phyloP scores from a whole-genome alignment of 768 basidiomycete species.

The Suillus hirtellus region DNA sequence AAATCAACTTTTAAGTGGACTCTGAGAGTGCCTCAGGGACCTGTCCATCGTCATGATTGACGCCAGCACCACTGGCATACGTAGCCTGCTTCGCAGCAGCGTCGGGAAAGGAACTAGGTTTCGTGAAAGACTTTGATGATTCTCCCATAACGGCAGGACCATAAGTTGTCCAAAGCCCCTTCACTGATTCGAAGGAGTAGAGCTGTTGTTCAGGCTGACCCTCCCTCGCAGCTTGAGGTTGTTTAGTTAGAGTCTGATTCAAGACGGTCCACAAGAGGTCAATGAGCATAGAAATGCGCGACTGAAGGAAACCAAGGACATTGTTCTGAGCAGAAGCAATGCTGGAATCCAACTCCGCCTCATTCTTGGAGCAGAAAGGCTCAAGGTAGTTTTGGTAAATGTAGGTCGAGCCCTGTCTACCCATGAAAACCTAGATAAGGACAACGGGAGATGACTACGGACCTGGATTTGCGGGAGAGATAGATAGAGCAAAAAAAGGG shows the following conservation, averaged over 20 bases:
- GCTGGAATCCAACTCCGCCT: conserved; percentile 58
- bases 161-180: conserved; percentile 43
- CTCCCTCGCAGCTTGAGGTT: conserved; percentile 26
- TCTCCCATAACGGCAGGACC: conserved; percentile 40
- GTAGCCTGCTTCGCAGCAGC: conserved; percentile 16
- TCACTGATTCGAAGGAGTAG: conserved; percentile 33
- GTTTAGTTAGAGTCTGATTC: conserved; percentile 40
- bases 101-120: conserved; percentile 7
- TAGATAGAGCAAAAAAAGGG: conserved; percentile 65
- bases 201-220: conserved; percentile 18
- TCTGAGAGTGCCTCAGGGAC: conserved; percentile 1
- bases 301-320: conserved; percentile 53
- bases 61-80: conserved; percentile 12
- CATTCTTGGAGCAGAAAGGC: conserved; percentile 61
- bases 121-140: conserved; percentile 19
- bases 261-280: conserved; percentile 45
- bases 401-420: conserved; percentile 63
- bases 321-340: conserved; percentile 57
- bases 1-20: neutral
- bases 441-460: conserved; percentile 16
- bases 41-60: conserved; percentile 9
- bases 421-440: conserved; percentile 12
- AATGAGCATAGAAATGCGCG: conserved; percentile 49
- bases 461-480: conserved; percentile 72
- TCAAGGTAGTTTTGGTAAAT: conserved; percentile 60